Conservation (phyloP, 176 grass and related monocot genomes). For the Oryza glumipatula region DNA sequence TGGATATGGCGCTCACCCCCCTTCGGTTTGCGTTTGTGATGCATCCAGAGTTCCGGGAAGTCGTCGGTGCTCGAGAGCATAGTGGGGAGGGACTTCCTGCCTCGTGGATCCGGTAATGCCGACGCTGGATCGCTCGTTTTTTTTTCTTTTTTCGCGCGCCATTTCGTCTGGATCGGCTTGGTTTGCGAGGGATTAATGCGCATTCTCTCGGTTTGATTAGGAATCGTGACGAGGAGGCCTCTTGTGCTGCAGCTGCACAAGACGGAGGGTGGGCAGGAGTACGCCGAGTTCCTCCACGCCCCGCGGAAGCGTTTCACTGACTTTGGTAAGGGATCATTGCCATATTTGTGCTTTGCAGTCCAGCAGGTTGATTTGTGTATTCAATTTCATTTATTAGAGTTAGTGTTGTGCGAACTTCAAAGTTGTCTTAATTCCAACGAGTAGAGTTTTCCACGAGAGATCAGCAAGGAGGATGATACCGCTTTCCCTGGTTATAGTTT, state of each 20-base stretch:
- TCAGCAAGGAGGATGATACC: not conserved
- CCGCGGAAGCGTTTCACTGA: constrained; percentile 79
- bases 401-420: not conserved
- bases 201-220: constrained; percentile 44
- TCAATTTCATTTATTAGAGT: not conserved
- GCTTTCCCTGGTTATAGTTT: not conserved
- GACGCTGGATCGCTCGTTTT: constrained; percentile 28
- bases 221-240: constrained; percentile 96
- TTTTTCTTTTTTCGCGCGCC: constrained; percentile 10
- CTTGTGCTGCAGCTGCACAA: constrained; percentile 98
- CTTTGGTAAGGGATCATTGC: constrained; percentile 61
- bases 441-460: not conserved
- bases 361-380: no score
- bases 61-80: constrained; percentile 99
- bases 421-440: not conserved
- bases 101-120: constrained; percentile 98
- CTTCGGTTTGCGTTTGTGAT: constrained; percentile 27
- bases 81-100: constrained; percentile 98
- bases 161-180: constrained; percentile 33
- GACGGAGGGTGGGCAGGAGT: constrained; percentile 77
- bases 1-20: constrained; percentile 17
- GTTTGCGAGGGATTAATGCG: not conserved
- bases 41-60: constrained; percentile 90
- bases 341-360: not conserved
- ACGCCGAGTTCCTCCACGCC: constrained; percentile 91